phyloP scores from a whole-genome alignment of 345 rosid genomes.

The Isatis tinctoria region DNA sequence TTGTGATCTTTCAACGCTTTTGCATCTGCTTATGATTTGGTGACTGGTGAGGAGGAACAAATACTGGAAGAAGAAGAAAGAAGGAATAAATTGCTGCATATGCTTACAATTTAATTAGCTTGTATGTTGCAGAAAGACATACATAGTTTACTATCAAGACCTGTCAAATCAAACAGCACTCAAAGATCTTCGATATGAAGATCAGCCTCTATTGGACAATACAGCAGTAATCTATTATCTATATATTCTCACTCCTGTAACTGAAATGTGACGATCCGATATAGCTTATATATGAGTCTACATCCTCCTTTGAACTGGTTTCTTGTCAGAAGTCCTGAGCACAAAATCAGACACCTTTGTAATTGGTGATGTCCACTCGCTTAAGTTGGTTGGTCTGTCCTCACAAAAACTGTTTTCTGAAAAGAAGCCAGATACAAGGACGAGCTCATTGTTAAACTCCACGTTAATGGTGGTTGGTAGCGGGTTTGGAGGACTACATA shows the following conservation, averaged over 20 bases:
- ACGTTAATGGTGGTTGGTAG: slow-evolving; percentile 25
- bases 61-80: background rate
- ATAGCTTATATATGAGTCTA: slow-evolving; percentile 15
- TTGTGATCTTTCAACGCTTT: slow-evolving; percentile 15
- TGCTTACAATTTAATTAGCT: slow-evolving; percentile 10
- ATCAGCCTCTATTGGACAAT: slow-evolving; percentile 22
- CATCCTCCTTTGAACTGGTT: slow-evolving; percentile 2
- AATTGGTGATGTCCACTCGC: slow-evolving; percentile 18
- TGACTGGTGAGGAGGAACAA: background rate
- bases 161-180: slow-evolving; percentile 27
- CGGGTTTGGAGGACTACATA: slow-evolving; percentile 49
- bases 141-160: slow-evolving; percentile 20
- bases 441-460: slow-evolving; percentile 23
- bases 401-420: slow-evolving; percentile 16
- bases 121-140: slow-evolving; percentile 22
- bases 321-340: slow-evolving; percentile 17
- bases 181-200: slow-evolving; percentile 3
- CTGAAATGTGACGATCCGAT: slow-evolving; percentile 1
- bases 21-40: slow-evolving; percentile 11
- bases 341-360: slow-evolving; percentile 10
- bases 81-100: slow-evolving; percentile 11
- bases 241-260: slow-evolving; percentile 24
- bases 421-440: slow-evolving; percentile 19
- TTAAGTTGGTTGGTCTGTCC: slow-evolving; percentile 9
- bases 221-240: slow-evolving; percentile 10